A percentile compares a stretch with the other conserved stretches of the same genome.
Evolutionary conservation across 805 yeast species (phyloP).

Genomic region (Zygosaccharomyces kombuchaensis): DNA sequence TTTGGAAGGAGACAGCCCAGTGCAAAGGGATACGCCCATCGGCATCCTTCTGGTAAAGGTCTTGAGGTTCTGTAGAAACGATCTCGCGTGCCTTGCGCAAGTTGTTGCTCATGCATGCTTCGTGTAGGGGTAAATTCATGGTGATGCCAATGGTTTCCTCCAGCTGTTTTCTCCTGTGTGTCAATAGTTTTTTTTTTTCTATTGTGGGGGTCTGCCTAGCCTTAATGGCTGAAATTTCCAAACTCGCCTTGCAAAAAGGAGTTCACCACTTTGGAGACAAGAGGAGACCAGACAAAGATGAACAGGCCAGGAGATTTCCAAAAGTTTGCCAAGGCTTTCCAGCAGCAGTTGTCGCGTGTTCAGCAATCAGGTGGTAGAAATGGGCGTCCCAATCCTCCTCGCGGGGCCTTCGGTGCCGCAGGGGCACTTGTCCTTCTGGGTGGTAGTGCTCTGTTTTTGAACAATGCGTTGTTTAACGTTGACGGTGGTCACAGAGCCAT

Average conservation of each 20-base stretch:
- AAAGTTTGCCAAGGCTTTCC: conserved; percentile 47
- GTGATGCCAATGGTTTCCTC: neutral
- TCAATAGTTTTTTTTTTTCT: neutral
- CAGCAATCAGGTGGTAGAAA: conserved; percentile 36
- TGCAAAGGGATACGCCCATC: conserved; percentile 81
- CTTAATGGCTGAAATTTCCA: conserved; percentile 1
- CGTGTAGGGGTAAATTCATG: conserved; percentile 41
- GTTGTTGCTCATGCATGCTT: conserved; percentile 65
- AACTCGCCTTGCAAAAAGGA: conserved; percentile 1
- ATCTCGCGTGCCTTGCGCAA: conserved; percentile 47
- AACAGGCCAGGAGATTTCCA: conserved; percentile 44
- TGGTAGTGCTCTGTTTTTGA: conserved; percentile 50
- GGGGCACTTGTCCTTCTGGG: conserved; percentile 59
- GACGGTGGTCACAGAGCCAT: conserved; percentile 99
- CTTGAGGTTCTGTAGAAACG: conserved; percentile 46
- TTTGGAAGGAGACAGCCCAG: conserved; percentile 77
- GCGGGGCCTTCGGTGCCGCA: conserved; percentile 55
- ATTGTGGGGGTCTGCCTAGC: neutral
- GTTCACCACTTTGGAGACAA: neutral
- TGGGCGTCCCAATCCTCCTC: conserved; percentile 36
- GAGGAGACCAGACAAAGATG: conserved; percentile 15
- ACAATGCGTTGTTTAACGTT: conserved; percentile 69
- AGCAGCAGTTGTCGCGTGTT: conserved; percentile 42
- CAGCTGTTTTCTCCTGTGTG: neutral
- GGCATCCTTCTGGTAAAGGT: conserved; percentile 49